These are phyloP conservation scores for Mycosphaerella sp. DNA, from an alignment of 2,329 filamentous ascomycete species.

Conservation along the genomic window DNA sequence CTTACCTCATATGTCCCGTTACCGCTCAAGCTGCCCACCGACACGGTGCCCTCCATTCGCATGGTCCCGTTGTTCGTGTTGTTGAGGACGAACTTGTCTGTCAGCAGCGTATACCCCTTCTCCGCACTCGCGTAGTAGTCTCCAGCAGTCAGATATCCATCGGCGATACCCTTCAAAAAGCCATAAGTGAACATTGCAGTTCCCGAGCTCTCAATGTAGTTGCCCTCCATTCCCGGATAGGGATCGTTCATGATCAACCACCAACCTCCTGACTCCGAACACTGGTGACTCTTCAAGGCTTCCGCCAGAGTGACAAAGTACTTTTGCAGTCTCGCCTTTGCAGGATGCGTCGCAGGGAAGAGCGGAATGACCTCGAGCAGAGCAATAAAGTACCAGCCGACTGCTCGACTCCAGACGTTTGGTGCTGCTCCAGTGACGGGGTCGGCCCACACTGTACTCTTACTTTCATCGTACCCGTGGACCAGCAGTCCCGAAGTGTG, in stretches of 20 bases:
- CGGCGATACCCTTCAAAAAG: constrained; percentile 42
- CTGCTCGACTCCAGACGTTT: constrained; percentile 47
- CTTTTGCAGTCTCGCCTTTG: constrained; percentile 29
- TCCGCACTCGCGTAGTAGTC: constrained; percentile 48
- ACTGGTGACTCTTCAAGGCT: constrained; percentile 42
- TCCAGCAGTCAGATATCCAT: constrained; percentile 34
- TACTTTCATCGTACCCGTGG: constrained; percentile 50
- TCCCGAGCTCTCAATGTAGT: constrained; percentile 56
- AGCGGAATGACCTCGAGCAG: constrained; percentile 43
- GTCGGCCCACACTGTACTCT: constrained; percentile 48
- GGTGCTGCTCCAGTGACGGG: constrained; percentile 46
- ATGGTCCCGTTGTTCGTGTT: constrained; percentile 43
- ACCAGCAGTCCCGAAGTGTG: constrained; percentile 41
- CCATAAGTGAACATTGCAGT: constrained; percentile 54
- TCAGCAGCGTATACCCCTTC: constrained; percentile 41
- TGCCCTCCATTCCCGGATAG: constrained; percentile 41
- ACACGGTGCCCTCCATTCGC: constrained; percentile 48
- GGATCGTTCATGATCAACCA: constrained; percentile 52
- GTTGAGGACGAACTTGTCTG: constrained; percentile 43
- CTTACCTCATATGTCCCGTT: constrained; percentile 47
- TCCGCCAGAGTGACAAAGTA: constrained; percentile 37
- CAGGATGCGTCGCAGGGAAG: constrained; percentile 35
- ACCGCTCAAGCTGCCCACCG: constrained; percentile 46
- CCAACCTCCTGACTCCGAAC: constrained; percentile 51
- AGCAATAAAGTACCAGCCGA: constrained; percentile 51